Conservation (phyloP, 1,139 yeast species). For the Torulaspora pretoriensis region DNA sequence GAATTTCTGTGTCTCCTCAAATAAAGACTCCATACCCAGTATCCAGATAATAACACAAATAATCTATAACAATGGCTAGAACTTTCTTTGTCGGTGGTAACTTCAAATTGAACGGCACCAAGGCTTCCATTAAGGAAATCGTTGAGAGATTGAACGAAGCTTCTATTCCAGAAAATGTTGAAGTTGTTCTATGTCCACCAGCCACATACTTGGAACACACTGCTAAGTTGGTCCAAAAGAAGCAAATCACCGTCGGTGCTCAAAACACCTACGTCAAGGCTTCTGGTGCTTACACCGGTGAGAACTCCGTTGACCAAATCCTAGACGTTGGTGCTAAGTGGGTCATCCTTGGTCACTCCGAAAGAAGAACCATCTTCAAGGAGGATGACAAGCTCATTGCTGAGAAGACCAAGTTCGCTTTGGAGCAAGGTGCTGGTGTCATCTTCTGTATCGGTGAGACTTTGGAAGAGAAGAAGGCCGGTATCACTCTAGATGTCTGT, state of each 20-base stretch:
- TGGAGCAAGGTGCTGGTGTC: slow-evolving; percentile 82
- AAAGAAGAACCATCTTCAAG: slow-evolving; percentile 90
- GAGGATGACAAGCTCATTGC: slow-evolving; percentile 92
- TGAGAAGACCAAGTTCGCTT: slow-evolving; percentile 89
- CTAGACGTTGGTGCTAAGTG: slow-evolving; percentile 91
- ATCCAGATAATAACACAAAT: slow-evolving; percentile 3
- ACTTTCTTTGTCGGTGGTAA: slow-evolving; percentile 97
- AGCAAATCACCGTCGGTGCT: slow-evolving; percentile 74
- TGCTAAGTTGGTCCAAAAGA: slow-evolving; percentile 60
- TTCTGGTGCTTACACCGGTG: slow-evolving; percentile 98
- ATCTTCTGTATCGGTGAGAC: slow-evolving; percentile 98
- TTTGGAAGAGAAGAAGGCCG: slow-evolving; percentile 88
- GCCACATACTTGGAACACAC: slow-evolving; percentile 85
- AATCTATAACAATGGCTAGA: slow-evolving; percentile 56
- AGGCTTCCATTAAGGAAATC: slow-evolving; percentile 75
- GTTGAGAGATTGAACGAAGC: slow-evolving; percentile 79
- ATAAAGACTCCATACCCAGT: not conserved
- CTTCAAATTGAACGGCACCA: slow-evolving; percentile 98
- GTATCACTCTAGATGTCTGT: slow-evolving; percentile 79
- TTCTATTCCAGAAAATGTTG: slow-evolving; percentile 62
- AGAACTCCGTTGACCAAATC: slow-evolving; percentile 81
- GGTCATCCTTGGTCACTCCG: slow-evolving; percentile 98
- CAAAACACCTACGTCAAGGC: slow-evolving; percentile 86
- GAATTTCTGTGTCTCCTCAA: not conserved
- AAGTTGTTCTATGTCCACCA: slow-evolving; percentile 96